phyloP scores from a whole-genome alignment of 2,329 filamentous ascomycete species.

The Penicillium sp. region DNA sequence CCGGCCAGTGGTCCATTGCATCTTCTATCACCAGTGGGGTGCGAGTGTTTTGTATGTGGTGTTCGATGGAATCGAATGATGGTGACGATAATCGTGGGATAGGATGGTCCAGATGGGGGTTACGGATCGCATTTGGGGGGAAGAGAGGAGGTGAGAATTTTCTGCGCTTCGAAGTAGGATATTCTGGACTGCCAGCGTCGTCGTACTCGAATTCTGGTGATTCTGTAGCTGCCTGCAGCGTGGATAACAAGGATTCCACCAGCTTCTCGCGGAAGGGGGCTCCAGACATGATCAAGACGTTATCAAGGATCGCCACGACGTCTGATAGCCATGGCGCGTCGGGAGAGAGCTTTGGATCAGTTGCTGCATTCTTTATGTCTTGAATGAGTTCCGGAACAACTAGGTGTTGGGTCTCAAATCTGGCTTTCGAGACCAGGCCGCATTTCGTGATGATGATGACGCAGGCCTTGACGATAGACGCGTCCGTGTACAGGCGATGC shows the following conservation, averaged over 20 bases:
- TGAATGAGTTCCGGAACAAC: slow-evolving; percentile 11
- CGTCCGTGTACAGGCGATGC: slow-evolving; percentile 51
- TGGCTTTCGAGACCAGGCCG: slow-evolving; percentile 8
- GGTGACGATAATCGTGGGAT: slow-evolving; percentile 39
- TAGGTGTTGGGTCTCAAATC: background rate
- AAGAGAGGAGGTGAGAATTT: slow-evolving; percentile 29
- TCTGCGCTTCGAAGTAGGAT: slow-evolving; percentile 23
- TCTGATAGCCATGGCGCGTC: slow-evolving; percentile 44
- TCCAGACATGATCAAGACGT: slow-evolving; percentile 66
- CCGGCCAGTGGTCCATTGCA: slow-evolving; percentile 65
- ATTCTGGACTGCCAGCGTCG: background rate
- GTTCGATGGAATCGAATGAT: slow-evolving; percentile 53
- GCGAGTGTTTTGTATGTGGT: slow-evolving; percentile 45
- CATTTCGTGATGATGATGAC: slow-evolving; percentile 23
- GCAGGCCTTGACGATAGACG: slow-evolving; percentile 43
- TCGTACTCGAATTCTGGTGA: slow-evolving; percentile 4
- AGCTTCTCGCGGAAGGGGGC: slow-evolving; percentile 48
- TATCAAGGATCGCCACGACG: slow-evolving; percentile 61
- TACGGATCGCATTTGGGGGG: slow-evolving; percentile 26
- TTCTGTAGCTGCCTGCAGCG: slow-evolving; percentile 22
- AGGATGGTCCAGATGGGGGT: slow-evolving; percentile 30
- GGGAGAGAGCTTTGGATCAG: slow-evolving; percentile 15
- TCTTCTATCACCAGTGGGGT: slow-evolving; percentile 62
- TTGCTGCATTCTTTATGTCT: slow-evolving; percentile 7
- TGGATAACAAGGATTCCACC: slow-evolving; percentile 32